A percentile compares a stretch with the other conserved stretches of the same genome.
Evolutionary conservation across 257 asterid genomes (phyloP).

Genomic region (Gynochthodes officinalis): DNA sequence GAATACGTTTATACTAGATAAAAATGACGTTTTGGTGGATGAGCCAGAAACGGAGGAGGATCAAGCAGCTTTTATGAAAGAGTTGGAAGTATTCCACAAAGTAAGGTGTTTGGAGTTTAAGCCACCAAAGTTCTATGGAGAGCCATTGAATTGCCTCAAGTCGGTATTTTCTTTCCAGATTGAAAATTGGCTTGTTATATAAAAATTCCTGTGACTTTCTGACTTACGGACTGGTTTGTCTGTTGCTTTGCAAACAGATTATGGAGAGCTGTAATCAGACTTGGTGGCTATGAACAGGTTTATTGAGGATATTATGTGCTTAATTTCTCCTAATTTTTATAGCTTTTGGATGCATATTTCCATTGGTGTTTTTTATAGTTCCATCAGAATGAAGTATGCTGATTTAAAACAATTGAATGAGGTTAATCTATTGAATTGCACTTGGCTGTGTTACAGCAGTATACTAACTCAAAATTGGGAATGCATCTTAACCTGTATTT

Average conservation of each 20-base stretch:
- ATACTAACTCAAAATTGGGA: not conserved
- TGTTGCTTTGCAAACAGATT: conserved; percentile 40
- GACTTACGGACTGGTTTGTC: conserved; percentile 5
- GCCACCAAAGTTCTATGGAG: conserved; percentile 78
- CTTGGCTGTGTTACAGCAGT: too few relatives aligned
- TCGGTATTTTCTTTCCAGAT: conserved; percentile 29
- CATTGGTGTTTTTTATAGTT: not conserved
- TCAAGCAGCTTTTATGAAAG: conserved; percentile 72
- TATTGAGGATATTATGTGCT: conserved; percentile 15
- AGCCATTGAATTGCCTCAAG: conserved; percentile 89
- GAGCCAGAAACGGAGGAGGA: conserved; percentile 81
- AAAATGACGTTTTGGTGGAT: conserved; percentile 45
- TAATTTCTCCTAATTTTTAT: conserved; percentile 9
- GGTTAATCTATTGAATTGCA: too few relatives aligned
- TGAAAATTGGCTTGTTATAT: not conserved
- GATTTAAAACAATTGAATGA: too few relatives aligned
- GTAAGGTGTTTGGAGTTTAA: conserved; percentile 76
- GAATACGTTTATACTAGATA: conserved; percentile 52
- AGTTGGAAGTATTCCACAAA: conserved; percentile 65
- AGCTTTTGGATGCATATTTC: conserved; percentile 4
- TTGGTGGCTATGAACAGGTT: conserved; percentile 96
- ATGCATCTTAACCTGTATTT: too few relatives aligned
- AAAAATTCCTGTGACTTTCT: not conserved
- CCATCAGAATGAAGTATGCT: not conserved
- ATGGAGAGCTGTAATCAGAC: conserved; percentile 88